Conservation (phyloP, 1,139 yeast species). For the Scheffersomyces cryptocercus region DNA sequence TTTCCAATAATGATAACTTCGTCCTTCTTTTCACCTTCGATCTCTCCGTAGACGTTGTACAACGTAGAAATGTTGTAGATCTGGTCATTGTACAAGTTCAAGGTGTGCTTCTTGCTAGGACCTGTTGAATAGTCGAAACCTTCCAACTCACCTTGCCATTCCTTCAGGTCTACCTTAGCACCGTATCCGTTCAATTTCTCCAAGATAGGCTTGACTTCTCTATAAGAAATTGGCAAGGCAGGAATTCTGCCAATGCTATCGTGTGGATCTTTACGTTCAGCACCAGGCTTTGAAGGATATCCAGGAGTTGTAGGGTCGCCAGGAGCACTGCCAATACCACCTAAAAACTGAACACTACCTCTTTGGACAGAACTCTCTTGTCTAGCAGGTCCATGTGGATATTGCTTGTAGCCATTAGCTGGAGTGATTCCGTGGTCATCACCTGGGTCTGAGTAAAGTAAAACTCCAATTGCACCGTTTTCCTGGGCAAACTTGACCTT, state of each 20-base stretch:
- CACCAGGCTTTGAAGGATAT: constrained; percentile 64
- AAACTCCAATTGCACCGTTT: constrained; percentile 46
- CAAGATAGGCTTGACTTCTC: constrained; percentile 49
- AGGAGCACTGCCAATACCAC: constrained; percentile 58
- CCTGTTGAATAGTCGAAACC: constrained; percentile 45
- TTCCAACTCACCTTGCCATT: constrained; percentile 45
- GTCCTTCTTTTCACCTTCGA: constrained; percentile 39
- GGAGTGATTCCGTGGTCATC: constrained; percentile 45
- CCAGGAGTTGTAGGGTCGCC: constrained; percentile 95
- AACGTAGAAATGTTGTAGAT: constrained; percentile 43
- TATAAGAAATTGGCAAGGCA: constrained; percentile 46
- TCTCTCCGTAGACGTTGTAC: constrained; percentile 48
- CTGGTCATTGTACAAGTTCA: constrained; percentile 47
- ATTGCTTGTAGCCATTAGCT: constrained; percentile 45
- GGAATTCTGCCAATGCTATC: constrained; percentile 47
- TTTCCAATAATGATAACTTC: constrained; percentile 49
- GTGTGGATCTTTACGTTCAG: constrained; percentile 44
- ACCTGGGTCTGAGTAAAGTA: constrained; percentile 47
- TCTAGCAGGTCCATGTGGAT: constrained; percentile 49
- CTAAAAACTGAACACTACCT: constrained; percentile 79
- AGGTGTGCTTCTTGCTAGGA: constrained; percentile 45
- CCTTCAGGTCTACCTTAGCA: constrained; percentile 22
- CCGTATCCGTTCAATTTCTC: constrained; percentile 45
- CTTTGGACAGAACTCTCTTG: constrained; percentile 52
- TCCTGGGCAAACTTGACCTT: constrained; percentile 52